These are phyloP conservation scores for Anisodus tanguticus DNA, from an alignment of 257 asterid species.

Conservation along the genomic window DNA sequence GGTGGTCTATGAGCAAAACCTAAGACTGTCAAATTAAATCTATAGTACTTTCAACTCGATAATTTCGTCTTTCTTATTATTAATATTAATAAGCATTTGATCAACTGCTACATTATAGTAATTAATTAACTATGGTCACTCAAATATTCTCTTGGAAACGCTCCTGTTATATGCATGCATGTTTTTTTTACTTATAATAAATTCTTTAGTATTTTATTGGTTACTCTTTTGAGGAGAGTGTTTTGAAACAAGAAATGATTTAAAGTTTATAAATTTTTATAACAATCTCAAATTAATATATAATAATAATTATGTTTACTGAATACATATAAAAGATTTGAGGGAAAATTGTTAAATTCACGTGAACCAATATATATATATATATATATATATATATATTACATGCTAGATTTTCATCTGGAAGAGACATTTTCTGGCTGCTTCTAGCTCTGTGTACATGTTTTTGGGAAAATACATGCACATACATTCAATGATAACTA, in stretches of 20 bases:
- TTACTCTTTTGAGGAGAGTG: not conserved
- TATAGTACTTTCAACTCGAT: not conserved
- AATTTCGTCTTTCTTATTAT: not conserved
- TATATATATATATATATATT: too few species aligned
- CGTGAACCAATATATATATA: too few species aligned
- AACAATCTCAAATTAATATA: not conserved
- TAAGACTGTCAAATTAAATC: not conserved
- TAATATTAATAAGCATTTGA: not conserved
- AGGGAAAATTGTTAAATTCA: too few species aligned
- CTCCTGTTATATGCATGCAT: not conserved
- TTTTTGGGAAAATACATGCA: conserved; percentile 18
- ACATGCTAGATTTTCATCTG: not conserved
- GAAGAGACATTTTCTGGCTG: not conserved
- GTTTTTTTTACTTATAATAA: not conserved
- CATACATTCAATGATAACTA: not conserved
- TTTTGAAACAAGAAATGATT: not conserved
- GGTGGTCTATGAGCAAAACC: not conserved
- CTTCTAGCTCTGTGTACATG: not conserved
- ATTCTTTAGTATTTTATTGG: not conserved
- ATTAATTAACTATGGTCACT: not conserved
- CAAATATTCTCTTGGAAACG: conserved; percentile 5
- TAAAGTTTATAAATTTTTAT: not conserved
- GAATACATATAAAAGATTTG: too few species aligned
- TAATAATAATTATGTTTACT: too few species aligned
- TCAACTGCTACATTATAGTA: not conserved